Evolutionary conservation across 2,329 filamentous ascomycete species (phyloP).

Genomic region (Alternaria novae-zelandiae): DNA sequence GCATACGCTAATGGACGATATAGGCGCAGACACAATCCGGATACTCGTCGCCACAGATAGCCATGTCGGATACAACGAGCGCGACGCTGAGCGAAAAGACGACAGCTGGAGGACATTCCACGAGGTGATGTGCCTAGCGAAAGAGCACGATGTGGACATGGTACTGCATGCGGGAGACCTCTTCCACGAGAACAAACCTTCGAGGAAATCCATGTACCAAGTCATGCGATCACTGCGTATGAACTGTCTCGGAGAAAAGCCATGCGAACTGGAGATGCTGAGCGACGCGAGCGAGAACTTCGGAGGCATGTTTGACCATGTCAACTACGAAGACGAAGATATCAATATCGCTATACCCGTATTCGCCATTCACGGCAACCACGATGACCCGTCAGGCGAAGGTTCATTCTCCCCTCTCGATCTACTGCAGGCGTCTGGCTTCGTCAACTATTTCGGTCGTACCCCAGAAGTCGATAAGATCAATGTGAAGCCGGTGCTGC

Average conservation of each 20-base stretch:
- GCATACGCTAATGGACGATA: conserved; percentile 11
- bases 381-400: conserved; percentile 97
- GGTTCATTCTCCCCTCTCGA: conserved; percentile 91
- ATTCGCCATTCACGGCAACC: conserved; percentile 98
- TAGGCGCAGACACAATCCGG: conserved; percentile 82
- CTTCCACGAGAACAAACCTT: conserved; percentile 98
- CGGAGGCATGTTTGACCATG: conserved; percentile 83
- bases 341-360: conserved; percentile 98
- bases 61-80: conserved; percentile 95
- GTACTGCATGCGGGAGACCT: conserved; percentile 92
- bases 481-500: conserved; percentile 83
- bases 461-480: conserved; percentile 94
- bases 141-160: conserved; percentile 93
- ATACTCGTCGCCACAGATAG: conserved; percentile 95
- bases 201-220: conserved; percentile 92
- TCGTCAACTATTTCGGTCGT: conserved; percentile 95
- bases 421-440: conserved; percentile 84
- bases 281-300: conserved; percentile 93
- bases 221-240: conserved; percentile 93
- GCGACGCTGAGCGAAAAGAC: conserved; percentile 91
- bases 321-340: conserved; percentile 97
- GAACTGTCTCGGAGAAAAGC: conserved; percentile 94
- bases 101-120: conserved; percentile 98
- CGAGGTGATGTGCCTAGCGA: conserved; percentile 89
- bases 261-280: conserved; percentile 91